A percentile compares a stretch with the other conserved stretches of the same genome.
Evolutionary conservation across 495 filamentous ascomycete species (phyloP).

Genomic region (Tuber calosporum): DNA sequence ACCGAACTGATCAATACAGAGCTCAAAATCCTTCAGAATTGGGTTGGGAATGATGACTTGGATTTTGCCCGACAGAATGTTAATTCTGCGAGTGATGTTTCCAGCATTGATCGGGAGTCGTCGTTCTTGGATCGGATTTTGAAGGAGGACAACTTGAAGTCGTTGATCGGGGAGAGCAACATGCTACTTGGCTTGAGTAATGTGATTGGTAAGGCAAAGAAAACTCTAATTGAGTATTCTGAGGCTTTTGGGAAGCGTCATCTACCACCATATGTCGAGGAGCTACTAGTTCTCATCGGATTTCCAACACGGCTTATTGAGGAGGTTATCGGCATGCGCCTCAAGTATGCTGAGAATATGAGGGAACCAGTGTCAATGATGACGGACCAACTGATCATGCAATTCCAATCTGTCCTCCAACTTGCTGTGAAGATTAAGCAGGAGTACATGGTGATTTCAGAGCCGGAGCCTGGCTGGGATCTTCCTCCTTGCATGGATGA

Average conservation of each 20-base stretch:
- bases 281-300: slow-evolving; percentile 88
- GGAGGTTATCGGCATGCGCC: slow-evolving; percentile 86
- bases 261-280: slow-evolving; percentile 93
- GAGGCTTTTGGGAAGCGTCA: slow-evolving; percentile 81
- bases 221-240: slow-evolving; percentile 79
- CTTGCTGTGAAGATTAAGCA: slow-evolving; percentile 88
- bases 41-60: slow-evolving; percentile 93
- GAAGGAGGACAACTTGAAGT: slow-evolving; percentile 92
- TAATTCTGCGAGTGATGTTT: slow-evolving; percentile 49
- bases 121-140: slow-evolving; percentile 96
- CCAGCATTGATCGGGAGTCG: slow-evolving; percentile 72
- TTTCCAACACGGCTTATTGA: slow-evolving; percentile 93
- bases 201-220: slow-evolving; percentile 89
- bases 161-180: slow-evolving; percentile 74
- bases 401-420: slow-evolving; percentile 88
- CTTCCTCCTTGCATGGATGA: slow-evolving; percentile 94
- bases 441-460: slow-evolving; percentile 72
- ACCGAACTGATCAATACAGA: slow-evolving; percentile 97
- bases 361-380: slow-evolving; percentile 75
- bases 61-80: slow-evolving; percentile 66
- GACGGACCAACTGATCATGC: slow-evolving; percentile 91
- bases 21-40: slow-evolving; percentile 77
- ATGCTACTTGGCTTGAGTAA: slow-evolving; percentile 74
- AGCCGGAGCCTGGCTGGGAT: slow-evolving; percentile 89
- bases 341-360: slow-evolving; percentile 90